Percentiles rank a stretch among this genome's conserved stretches.
phyloP scores from a whole-genome alignment of 2,329 filamentous ascomycete species.

The Curvularia eragrostidis region DNA sequence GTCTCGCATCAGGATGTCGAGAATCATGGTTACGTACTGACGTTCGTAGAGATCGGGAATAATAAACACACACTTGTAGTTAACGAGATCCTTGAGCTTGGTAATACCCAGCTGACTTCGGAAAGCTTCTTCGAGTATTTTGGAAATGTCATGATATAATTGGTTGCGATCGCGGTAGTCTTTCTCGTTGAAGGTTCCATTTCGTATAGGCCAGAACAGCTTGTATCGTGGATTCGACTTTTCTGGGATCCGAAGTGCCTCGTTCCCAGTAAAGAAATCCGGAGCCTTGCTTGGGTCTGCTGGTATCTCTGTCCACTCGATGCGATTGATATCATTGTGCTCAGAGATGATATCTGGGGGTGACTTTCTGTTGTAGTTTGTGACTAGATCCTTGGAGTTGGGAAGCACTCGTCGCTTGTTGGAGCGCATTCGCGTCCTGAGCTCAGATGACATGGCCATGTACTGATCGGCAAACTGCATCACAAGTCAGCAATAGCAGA shows the following conservation, averaged over 20 bases:
- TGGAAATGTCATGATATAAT: constrained; percentile 85
- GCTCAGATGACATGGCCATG: constrained; percentile 80
- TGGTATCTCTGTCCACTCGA: constrained; percentile 91
- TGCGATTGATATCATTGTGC: constrained; percentile 91
- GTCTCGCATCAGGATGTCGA: constrained; percentile 85
- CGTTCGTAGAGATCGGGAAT: constrained; percentile 98
- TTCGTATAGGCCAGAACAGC: constrained; percentile 87
- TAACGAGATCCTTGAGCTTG: constrained; percentile 79
- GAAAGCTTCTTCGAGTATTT: constrained; percentile 85
- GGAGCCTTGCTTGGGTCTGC: constrained; percentile 66
- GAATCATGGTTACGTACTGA: constrained; percentile 81
- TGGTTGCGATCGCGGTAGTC: constrained; percentile 83
- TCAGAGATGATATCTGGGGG: constrained; percentile 87
- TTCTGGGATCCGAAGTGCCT: constrained; percentile 86
- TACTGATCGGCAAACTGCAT: constrained; percentile 66
- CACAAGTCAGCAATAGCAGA: constrained; percentile 9
- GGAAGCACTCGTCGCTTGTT: constrained; percentile 95
- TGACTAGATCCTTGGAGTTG: constrained; percentile 95
- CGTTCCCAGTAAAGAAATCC: constrained; percentile 79
- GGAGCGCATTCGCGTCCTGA: constrained; percentile 87
- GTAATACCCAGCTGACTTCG: constrained; percentile 81
- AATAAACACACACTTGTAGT: constrained; percentile 96
- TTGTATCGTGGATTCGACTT: constrained; percentile 88
- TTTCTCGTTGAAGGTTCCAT: constrained; percentile 88
- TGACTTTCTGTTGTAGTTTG: constrained; percentile 89